These are phyloP conservation scores for Pseudozyma tsukubaensis DNA, from an alignment of 1,284 basidiomycete species.

Conservation along the genomic window DNA sequence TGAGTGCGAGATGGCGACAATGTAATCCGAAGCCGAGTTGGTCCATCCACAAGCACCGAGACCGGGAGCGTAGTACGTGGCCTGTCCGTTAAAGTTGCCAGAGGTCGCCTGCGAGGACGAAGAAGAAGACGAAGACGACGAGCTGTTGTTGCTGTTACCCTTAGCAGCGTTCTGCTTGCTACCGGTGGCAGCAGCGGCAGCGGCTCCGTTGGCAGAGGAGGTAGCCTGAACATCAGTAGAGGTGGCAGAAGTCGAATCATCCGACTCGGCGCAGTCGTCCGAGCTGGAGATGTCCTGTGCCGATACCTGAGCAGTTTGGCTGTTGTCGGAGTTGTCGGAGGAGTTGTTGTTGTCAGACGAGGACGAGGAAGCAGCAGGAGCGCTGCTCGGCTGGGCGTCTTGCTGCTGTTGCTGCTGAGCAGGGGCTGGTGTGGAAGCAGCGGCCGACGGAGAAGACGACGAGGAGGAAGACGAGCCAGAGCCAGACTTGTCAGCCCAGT, in stretches of 20 bases:
- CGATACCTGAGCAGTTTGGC: constrained; percentile 4
- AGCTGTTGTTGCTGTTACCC: constrained; percentile 3
- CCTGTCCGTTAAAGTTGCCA: constrained; percentile 62
- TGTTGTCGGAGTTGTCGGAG: constrained; percentile 10
- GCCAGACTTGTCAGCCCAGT: constrained; percentile 36
- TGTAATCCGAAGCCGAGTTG: constrained; percentile 56
- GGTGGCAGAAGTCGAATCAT: constrained; percentile 7
- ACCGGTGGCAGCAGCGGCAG: constrained; percentile 28
- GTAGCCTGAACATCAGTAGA: neutral
- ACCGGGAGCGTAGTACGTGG: constrained; percentile 60
- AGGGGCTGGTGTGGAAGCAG: constrained; percentile 25
- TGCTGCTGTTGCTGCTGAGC: neutral
- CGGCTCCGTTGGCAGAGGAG: constrained; percentile 13
- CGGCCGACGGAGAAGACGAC: constrained; percentile 64
- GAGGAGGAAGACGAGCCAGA: constrained; percentile 60
- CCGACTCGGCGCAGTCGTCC: constrained; percentile 25
- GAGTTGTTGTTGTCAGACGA: neutral
- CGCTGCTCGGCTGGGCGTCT: constrained; percentile 9
- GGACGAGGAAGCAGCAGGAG: neutral
- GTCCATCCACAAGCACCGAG: constrained; percentile 61
- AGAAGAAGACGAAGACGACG: constrained; percentile 65
- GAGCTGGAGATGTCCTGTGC: constrained; percentile 17
- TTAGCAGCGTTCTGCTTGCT: constrained; percentile 37
- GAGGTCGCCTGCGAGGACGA: constrained; percentile 66
- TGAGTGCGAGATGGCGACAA: constrained; percentile 58